phyloP scores from a whole-genome alignment of 2,329 filamentous ascomycete genomes.

The Sporothrix sp. region DNA sequence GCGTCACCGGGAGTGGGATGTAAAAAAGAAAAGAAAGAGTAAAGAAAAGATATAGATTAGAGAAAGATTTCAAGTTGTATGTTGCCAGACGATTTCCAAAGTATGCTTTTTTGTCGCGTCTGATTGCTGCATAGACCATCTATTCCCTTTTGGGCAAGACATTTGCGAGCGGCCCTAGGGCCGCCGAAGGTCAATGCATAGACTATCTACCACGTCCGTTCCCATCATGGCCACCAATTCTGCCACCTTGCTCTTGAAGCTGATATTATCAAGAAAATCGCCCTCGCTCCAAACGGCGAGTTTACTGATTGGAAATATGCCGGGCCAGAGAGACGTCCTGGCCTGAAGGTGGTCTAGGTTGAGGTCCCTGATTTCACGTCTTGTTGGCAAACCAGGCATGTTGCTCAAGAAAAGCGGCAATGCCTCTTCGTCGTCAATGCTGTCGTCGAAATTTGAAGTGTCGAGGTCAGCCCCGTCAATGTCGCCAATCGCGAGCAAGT shows the following conservation, averaged over 20 bases:
- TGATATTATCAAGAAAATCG: conserved; percentile 37
- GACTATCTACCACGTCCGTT: conserved; percentile 42
- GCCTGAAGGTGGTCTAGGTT: conserved; percentile 51
- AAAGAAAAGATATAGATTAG: too few species aligned
- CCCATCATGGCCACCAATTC: conserved; percentile 60
- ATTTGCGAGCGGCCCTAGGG: too few species aligned
- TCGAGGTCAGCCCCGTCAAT: neutral
- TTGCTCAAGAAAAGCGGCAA: conserved; percentile 45
- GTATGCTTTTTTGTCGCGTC: too few species aligned
- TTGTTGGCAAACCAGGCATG: conserved; percentile 57
- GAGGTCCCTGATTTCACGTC: conserved; percentile 45
- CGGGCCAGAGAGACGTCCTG: conserved; percentile 31
- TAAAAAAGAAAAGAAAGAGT: too few species aligned
- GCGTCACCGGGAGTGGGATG: too few species aligned
- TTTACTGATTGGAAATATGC: conserved; percentile 37
- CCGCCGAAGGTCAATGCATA: conserved; percentile 48
- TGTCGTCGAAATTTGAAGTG: neutral
- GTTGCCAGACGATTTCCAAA: too few species aligned
- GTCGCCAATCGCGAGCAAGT: too few species aligned
- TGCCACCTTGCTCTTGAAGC: conserved; percentile 53
- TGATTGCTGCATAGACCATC: too few species aligned
- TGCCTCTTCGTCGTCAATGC: conserved; percentile 12
- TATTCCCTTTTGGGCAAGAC: too few species aligned
- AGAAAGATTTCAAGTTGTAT: too few species aligned
- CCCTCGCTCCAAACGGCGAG: conserved; percentile 51